phyloP scores from a whole-genome alignment of 331 rosid genomes.

The Cydonia oblonga region DNA sequence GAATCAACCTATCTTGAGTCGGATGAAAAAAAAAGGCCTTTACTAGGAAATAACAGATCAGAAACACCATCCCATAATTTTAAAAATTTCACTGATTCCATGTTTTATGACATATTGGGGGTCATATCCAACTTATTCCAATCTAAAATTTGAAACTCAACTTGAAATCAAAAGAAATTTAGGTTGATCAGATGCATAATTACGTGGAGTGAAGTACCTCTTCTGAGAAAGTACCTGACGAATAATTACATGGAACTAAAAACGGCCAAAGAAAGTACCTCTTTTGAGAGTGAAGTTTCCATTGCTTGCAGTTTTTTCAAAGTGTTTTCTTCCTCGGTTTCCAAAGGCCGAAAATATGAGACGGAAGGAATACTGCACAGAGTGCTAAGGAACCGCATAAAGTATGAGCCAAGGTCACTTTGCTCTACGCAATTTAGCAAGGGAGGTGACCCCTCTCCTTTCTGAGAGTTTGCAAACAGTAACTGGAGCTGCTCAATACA shows the following conservation, averaged over 20 bases:
- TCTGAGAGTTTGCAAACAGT: slow-evolving; percentile 66
- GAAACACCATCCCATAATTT: not conserved
- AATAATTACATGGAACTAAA: not conserved
- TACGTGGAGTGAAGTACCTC: not conserved
- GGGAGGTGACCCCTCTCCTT: slow-evolving; percentile 53
- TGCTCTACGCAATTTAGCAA: slow-evolving; percentile 39
- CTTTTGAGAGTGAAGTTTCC: slow-evolving; percentile 50
- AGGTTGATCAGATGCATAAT: not conserved
- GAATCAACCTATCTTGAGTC: not conserved
- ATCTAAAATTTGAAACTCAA: not conserved
- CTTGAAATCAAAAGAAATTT: not conserved
- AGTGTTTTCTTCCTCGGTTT: slow-evolving; percentile 51
- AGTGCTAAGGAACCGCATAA: slow-evolving; percentile 78
- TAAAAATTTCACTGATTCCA: not conserved
- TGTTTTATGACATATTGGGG: not conserved
- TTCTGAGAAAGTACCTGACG: not conserved
- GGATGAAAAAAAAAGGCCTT: not conserved
- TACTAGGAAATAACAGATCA: not conserved
- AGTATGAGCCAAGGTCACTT: slow-evolving; percentile 74
- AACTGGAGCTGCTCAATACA: slow-evolving; percentile 89
- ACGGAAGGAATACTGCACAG: slow-evolving; percentile 80
- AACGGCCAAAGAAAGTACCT: slow-evolving; percentile 29
- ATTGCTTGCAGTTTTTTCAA: slow-evolving; percentile 53
- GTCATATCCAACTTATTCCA: not conserved
- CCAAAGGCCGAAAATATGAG: slow-evolving; percentile 63